A percentile compares a stretch with the other conserved stretches of the same genome.
These are phyloP conservation scores for Mycena indigotica DNA, from an alignment of 768 basidiomycete species.

Conservation along the genomic window DNA sequence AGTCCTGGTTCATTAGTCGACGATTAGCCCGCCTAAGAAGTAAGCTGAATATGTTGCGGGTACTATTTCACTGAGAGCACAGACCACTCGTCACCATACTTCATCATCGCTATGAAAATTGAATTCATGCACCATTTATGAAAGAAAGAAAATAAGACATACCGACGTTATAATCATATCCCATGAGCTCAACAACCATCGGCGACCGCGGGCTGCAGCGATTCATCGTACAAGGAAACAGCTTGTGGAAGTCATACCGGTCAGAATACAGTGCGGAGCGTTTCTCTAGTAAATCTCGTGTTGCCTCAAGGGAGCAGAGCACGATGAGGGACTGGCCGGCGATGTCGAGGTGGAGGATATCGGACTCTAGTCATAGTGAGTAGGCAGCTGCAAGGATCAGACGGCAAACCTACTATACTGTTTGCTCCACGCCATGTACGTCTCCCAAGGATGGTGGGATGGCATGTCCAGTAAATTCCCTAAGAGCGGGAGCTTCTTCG, in stretches of 20 bases:
- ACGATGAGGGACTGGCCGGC: constrained; percentile 32
- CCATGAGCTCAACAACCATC: constrained; percentile 20
- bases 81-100: constrained; percentile 15
- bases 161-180: constrained; percentile 11
- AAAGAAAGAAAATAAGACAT: not conserved
- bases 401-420: constrained; percentile 35
- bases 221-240: not conserved
- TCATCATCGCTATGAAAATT: constrained; percentile 14
- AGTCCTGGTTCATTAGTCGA: constrained; percentile 8
- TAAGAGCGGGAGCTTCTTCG: constrained; percentile 43
- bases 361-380: constrained; percentile 29
- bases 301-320: constrained; percentile 36
- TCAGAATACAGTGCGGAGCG: constrained; percentile 42
- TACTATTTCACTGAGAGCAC: too few relatives aligned
- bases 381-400: not conserved
- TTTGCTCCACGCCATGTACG: constrained; percentile 44
- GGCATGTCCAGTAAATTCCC: constrained; percentile 50
- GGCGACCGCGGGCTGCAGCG: constrained; percentile 7
- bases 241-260: constrained; percentile 28
- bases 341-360: constrained; percentile 31
- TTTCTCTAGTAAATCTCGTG: constrained; percentile 40
- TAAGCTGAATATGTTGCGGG: not conserved
- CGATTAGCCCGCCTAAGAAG: constrained; percentile 10
- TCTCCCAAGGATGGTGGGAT: constrained; percentile 42
- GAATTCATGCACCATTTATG: not conserved